Percentiles rank a stretch among this genome's conserved stretches.
Conservation (phyloP, 2,329 filamentous ascomycete species). For the Leptographium flavum region DNA sequence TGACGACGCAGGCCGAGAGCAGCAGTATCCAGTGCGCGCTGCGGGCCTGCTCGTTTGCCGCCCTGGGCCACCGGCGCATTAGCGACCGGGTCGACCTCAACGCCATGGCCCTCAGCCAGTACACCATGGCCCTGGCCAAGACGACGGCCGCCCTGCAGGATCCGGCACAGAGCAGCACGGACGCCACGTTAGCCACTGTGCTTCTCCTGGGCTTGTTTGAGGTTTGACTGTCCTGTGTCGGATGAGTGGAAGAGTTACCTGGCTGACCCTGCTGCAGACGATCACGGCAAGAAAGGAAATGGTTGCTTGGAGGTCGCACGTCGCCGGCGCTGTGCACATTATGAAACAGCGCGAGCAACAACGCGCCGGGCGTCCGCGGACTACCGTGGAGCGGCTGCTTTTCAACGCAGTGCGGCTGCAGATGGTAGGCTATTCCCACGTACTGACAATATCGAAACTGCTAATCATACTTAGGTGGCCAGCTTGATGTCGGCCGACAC, state of each 20-base stretch:
- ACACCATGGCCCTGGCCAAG: slow-evolving; percentile 36
- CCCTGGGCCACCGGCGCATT: slow-evolving; percentile 36
- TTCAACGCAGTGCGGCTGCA: slow-evolving; percentile 46
- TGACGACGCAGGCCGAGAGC: slow-evolving; percentile 20
- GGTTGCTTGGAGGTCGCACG: slow-evolving; percentile 47
- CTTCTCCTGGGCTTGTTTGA: slow-evolving; percentile 47
- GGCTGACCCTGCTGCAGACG: slow-evolving; percentile 17
- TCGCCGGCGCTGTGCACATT: slow-evolving; percentile 46
- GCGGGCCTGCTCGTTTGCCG: slow-evolving; percentile 42
- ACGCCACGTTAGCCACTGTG: slow-evolving; percentile 43
- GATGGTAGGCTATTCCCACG: slow-evolving; percentile 27
- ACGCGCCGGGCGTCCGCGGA: slow-evolving; percentile 39
- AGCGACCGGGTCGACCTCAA: slow-evolving; percentile 19
- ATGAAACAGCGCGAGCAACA: slow-evolving; percentile 45
- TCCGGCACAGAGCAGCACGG: slow-evolving; percentile 32
- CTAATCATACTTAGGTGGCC: slow-evolving; percentile 42
- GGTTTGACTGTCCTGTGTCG: slow-evolving; percentile 15
- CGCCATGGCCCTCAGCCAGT: slow-evolving; percentile 32
- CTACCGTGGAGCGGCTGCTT: slow-evolving; percentile 36
- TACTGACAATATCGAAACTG: too few relatives aligned
- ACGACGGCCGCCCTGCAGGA: slow-evolving; percentile 39
- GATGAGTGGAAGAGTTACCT: not conserved
- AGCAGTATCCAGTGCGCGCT: slow-evolving; percentile 36
- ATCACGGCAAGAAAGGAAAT: slow-evolving; percentile 40
- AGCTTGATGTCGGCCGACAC: slow-evolving; percentile 39